phyloP scores from a whole-genome alignment of 495 filamentous ascomycete species.

The Aspergillus kassunensis region DNA sequence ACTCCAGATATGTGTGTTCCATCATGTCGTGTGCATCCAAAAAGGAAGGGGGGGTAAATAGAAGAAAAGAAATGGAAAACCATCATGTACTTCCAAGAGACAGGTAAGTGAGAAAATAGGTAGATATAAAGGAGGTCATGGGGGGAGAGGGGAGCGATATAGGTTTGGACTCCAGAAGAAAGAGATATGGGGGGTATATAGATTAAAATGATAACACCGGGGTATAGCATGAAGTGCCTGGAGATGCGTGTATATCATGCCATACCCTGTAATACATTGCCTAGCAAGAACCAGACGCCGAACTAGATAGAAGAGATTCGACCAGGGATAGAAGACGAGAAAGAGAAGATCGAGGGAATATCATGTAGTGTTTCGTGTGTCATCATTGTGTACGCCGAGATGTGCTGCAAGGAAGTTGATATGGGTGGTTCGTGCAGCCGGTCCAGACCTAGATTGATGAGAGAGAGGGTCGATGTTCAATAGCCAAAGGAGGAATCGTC shows the following conservation, averaged over 20 bases:
- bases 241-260: conserved; percentile 4
- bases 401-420: not conserved
- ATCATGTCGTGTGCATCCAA: not conserved
- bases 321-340: not conserved
- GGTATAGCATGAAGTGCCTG: not conserved
- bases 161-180: no score
- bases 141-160: no score
- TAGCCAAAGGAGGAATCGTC: not conserved
- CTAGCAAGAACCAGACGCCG: conserved; percentile 2
- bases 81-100: no score
- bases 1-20: no score
- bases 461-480: no score
- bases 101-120: no score
- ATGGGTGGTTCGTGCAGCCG: not conserved
- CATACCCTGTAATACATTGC: not conserved
- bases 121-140: no score
- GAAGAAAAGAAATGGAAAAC: no score
- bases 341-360: not conserved
- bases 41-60: not conserved
- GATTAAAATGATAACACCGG: not conserved
- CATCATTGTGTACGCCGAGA: not conserved
- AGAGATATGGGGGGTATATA: not conserved
- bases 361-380: not conserved
- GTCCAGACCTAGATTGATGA: not conserved
- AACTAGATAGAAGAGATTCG: not conserved